Conservation (phyloP, 2,329 filamentous ascomycete species). For the Westerdykella ornata region DNA sequence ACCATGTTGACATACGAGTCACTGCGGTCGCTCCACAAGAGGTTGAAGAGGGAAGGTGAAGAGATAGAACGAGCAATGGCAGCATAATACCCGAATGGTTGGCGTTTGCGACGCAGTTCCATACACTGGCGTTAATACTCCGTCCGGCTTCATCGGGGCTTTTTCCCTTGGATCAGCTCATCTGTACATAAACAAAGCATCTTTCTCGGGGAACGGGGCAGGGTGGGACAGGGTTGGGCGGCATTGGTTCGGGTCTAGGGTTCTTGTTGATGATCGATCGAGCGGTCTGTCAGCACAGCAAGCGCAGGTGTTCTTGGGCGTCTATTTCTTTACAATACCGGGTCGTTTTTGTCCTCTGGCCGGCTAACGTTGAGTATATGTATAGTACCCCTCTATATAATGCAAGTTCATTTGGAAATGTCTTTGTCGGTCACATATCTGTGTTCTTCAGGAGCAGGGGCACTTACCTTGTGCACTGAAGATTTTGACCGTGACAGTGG, state of each 20-base stretch:
- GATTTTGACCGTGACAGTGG: too few relatives aligned
- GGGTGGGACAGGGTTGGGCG: too few relatives aligned
- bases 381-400: too few relatives aligned
- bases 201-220: constrained; percentile 4
- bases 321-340: not conserved
- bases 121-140: not conserved
- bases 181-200: constrained; percentile 13
- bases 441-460: too few relatives aligned
- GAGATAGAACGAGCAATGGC: constrained; percentile 17
- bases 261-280: too few relatives aligned
- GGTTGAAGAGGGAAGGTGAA: constrained; percentile 49
- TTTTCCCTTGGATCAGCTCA: not conserved
- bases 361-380: too few relatives aligned
- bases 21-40: constrained; percentile 47
- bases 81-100: constrained; percentile 1
- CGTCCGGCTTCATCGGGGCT: not conserved
- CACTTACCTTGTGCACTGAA: too few relatives aligned
- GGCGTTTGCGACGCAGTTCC: not conserved
- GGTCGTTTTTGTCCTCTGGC: too few relatives aligned
- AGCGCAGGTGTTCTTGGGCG: not conserved
- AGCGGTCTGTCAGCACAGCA: not conserved
- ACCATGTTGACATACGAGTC: constrained; percentile 98
- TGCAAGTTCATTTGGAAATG: too few relatives aligned
- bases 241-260: too few relatives aligned
- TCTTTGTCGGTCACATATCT: too few relatives aligned